Evolutionary conservation across 1,284 basidiomycete species (phyloP), one percentile per base, ranked within the genome.

Genomic region (Ganoderma boninense): DNA sequence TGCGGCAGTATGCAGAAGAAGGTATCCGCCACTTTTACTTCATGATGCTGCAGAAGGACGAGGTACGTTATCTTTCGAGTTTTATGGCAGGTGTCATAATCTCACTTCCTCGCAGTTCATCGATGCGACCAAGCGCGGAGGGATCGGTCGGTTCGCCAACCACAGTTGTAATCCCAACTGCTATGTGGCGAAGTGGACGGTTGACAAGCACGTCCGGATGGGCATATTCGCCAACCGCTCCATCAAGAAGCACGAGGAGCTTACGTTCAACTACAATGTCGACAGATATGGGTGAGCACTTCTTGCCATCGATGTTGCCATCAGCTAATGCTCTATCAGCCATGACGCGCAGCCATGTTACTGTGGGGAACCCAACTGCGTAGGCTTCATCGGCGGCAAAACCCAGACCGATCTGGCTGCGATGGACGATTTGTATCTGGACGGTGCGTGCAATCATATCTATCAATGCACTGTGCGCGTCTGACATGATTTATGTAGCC

Each of bases 231-330:
- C 97, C 32, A 97, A 94, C 79, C 88, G 97, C 69, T 81, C 89
- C 71, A 94, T 99, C 75, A 81, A 87, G 78, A 89, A 90, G 78
- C 84, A 96, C 73, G 98, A 99, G 80, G 98, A 99, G 82, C 84
- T 99, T 73, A 99, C 97, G 0, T 99, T 99, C 86, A 99, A 99
- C 82, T 99, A 99, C 82, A 99, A 99, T 79, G 98, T 99, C 60
- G 98, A 99, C 81, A 95, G 98, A 70, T 99, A 99, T 80, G 97
- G 97, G 95, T 97, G 73, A 69, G 92, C 86, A 20, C 10, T 2
- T 23, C 35, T n/a, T 52, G 23, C 13, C 5, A 16, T 44, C 62
- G 42, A 23, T 2, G 5, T 20, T 10, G 20, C 42, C 38, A 16
- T 6, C 4, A 3, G 40, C 23, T 69, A 29, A 67, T 20, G 14